Conservation (phyloP, 352 stramenopile genomes). For the Pythium scleroteichum region DNA sequence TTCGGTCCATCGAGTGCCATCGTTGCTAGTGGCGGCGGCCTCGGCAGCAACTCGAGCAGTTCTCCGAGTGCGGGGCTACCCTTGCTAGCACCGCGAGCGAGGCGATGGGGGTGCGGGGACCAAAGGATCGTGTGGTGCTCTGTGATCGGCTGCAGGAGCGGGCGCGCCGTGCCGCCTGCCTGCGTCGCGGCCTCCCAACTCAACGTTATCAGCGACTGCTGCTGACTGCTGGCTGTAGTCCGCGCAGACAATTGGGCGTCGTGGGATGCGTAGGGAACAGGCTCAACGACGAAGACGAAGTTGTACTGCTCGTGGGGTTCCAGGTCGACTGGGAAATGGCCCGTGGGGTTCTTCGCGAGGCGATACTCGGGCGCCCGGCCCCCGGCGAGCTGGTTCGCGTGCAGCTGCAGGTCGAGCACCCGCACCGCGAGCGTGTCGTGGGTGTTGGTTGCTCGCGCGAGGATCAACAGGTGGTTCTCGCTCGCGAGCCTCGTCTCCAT, state of each 20-base stretch:
- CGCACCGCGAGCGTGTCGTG: conserved; percentile 41
- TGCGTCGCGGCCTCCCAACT: conserved; percentile 47
- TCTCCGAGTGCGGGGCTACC: background rate
- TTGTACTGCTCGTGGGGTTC: conserved; percentile 61
- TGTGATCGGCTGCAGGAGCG: conserved; percentile 42
- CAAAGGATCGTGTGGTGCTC: conserved; percentile 73
- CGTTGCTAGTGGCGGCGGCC: conserved; percentile 5
- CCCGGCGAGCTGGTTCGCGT: conserved; percentile 44
- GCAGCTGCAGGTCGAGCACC: conserved; percentile 64
- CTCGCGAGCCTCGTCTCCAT: conserved; percentile 51
- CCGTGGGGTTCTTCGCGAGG: conserved; percentile 31
- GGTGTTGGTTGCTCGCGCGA: conserved; percentile 50
- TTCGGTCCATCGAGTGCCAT: background rate
- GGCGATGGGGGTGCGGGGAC: conserved; percentile 34
- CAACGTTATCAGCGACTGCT: conserved; percentile 63
- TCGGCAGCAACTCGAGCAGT: conserved; percentile 12
- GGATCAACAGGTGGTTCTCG: conserved; percentile 43
- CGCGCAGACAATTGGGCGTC: too few relatives aligned
- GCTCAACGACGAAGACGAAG: conserved; percentile 38
- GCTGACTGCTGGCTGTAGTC: conserved; percentile 8
- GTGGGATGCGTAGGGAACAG: background rate
- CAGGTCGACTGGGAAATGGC: conserved; percentile 57
- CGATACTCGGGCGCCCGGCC: conserved; percentile 7
- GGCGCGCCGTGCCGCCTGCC: conserved; percentile 1
- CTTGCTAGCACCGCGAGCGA: background rate